Conservation (phyloP, 331 rosid genomes). For the Telfairia occidentalis region DNA sequence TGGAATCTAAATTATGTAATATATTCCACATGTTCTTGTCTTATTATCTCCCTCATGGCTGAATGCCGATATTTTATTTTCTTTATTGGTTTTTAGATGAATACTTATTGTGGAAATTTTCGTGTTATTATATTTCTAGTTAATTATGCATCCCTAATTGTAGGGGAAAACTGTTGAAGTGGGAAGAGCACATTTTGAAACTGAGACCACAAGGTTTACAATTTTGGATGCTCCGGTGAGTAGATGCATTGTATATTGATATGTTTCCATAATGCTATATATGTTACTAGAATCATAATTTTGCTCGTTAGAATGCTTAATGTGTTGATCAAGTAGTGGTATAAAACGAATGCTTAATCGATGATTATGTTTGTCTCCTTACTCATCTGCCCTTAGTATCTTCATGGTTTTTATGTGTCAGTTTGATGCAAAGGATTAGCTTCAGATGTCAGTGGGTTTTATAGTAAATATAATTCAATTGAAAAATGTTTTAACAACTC, state of each 20-base stretch:
- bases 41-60: background rate
- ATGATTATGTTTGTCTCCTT: background rate
- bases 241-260: conserved; percentile 13
- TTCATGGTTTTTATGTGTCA: background rate
- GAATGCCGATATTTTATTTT: background rate
- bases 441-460: background rate
- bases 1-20: background rate
- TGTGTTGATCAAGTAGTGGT: background rate
- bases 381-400: background rate
- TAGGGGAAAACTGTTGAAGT: conserved; percentile 98
- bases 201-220: conserved; percentile 73
- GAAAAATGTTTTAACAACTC: background rate
- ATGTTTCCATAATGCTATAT: background rate
- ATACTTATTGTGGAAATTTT: background rate
- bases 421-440: background rate
- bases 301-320: background rate
- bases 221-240: conserved; percentile 99
- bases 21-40: background rate
- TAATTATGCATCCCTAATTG: conserved; percentile 11
- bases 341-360: background rate
- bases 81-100: background rate
- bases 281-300: background rate
- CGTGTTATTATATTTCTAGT: background rate
- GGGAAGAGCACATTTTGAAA: conserved; percentile 97
- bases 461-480: background rate